Evolutionary conservation across 2,329 filamentous ascomycete genomes (phyloP), one percentile per base, ranked within the genome.

Genomic region (Aurifilum marmelostoma): DNA sequence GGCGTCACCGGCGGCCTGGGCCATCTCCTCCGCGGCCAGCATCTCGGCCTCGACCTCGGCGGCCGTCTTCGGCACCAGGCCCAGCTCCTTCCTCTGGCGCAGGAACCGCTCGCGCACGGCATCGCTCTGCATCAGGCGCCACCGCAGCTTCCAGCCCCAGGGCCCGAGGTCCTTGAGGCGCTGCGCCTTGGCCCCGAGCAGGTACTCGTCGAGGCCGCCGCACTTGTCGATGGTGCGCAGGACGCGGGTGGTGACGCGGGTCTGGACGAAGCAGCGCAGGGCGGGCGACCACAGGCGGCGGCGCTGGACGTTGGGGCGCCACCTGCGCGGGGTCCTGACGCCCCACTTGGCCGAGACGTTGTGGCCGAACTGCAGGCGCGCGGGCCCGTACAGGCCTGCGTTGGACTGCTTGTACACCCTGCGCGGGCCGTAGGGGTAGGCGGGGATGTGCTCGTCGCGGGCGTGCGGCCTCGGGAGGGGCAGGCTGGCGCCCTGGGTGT

Each of bases 201-300:
- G 84, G 81, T 99, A 99, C 76, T 94, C 89, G 79, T 99, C 96
- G 72, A 99, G 84, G 9, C 96, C 94, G 70, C 95, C 95, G 71
- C 91, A 89, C 78, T 94, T 95, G 77, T 93, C 89, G 76, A 98
- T 92, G 47, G 89, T 90, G 76, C 88, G 85, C 74, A 91, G 83
- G 34, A 93, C 91, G 68, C 88, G 86, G 54, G 91, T 85, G 8
- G 90, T 92, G 68, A 95, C 83, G 71, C 89, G 86, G 52, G 92
- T 85, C 78, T 89, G 88, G 67, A 96, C 83, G 75, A 84, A 86
- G 72, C 85, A 85, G 72, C 85, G 83, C 68, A 96, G 81, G 0
- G 87, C 82, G 11, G 85, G 83, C 32, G 88, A 89, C 82, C 85
- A 93, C 68, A 96, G 85, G 39, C 85, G 84, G 80, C 92, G 92